phyloP scores from a whole-genome alignment of 352 stramenopile genomes.

The Pythium biforme region DNA sequence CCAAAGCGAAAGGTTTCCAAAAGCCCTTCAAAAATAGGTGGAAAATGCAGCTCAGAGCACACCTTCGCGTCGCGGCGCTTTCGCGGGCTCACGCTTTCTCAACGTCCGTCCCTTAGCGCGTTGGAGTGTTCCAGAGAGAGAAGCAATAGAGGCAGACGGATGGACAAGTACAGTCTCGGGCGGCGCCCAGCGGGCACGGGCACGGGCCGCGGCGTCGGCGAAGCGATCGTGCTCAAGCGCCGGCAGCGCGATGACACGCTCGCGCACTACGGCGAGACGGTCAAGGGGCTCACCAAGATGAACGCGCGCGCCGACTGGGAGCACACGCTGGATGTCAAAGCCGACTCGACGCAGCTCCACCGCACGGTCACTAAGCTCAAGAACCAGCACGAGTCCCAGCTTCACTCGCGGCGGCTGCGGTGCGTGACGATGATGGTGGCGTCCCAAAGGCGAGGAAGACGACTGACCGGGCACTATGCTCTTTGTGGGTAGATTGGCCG shows the following conservation, averaged over 20 bases:
- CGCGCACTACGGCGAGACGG: conserved; percentile 47
- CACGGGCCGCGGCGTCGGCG: conserved; percentile 51
- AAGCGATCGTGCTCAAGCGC: conserved; percentile 72
- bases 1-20: neutral
- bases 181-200: conserved; percentile 11
- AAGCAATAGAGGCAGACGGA: neutral
- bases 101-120: neutral
- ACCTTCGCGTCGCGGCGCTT: neutral
- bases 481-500: conserved; percentile 41
- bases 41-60: conserved; percentile 1
- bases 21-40: conserved; percentile 20
- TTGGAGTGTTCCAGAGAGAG: neutral
- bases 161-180: conserved; percentile 10
- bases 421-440: too few relatives aligned
- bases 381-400: conserved; percentile 74
- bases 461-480: neutral
- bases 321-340: conserved; percentile 53
- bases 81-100: neutral
- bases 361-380: conserved; percentile 47
- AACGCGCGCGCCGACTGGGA: conserved; percentile 75
- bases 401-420: conserved; percentile 59
- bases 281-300: conserved; percentile 46
- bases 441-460: too few relatives aligned
- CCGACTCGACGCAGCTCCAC: conserved; percentile 47
- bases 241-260: conserved; percentile 68